Evolutionary conservation across 2,329 filamentous ascomycete genomes (phyloP).

Genomic region (Diaporthe batatas): DNA sequence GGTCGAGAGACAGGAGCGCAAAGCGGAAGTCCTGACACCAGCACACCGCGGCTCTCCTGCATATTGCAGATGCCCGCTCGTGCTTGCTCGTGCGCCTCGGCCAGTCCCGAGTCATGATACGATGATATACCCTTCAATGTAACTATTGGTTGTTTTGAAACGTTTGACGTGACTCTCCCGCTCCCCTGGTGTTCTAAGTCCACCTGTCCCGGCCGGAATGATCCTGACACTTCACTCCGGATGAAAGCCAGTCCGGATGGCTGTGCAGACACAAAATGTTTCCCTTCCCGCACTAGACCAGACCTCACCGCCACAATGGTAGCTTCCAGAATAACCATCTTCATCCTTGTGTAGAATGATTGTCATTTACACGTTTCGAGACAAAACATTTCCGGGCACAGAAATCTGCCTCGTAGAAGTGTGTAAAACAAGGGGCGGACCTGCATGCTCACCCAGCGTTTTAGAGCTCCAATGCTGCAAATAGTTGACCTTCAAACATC

Average conservation of each 20-base stretch:
- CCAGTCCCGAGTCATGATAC: slow-evolving; percentile 25
- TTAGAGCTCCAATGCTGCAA: neutral
- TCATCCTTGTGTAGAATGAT: neutral
- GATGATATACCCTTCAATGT: slow-evolving; percentile 31
- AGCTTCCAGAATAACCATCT: neutral
- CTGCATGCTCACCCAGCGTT: neutral
- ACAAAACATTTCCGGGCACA: neutral
- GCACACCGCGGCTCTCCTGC: neutral
- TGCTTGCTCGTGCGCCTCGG: neutral
- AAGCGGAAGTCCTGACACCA: slow-evolving; percentile 15
- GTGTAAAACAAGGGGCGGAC: neutral
- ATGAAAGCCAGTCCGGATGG: slow-evolving; percentile 17
- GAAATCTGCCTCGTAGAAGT: neutral
- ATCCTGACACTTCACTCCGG: neutral
- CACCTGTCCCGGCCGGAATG: neutral
- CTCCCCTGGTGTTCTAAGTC: slow-evolving; percentile 9
- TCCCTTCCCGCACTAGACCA: neutral
- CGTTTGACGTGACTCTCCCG: slow-evolving; percentile 20
- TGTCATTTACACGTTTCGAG: neutral
- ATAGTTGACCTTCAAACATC: neutral
- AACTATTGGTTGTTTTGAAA: slow-evolving; percentile 33
- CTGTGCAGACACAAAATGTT: slow-evolving; percentile 21
- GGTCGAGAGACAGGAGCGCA: slow-evolving; percentile 25
- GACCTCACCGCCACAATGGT: neutral
- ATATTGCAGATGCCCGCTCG: neutral